Base-by-base conservation (phyloP, 2,329 filamentous ascomycete species). In the Exophiala alcalophila region DNA sequence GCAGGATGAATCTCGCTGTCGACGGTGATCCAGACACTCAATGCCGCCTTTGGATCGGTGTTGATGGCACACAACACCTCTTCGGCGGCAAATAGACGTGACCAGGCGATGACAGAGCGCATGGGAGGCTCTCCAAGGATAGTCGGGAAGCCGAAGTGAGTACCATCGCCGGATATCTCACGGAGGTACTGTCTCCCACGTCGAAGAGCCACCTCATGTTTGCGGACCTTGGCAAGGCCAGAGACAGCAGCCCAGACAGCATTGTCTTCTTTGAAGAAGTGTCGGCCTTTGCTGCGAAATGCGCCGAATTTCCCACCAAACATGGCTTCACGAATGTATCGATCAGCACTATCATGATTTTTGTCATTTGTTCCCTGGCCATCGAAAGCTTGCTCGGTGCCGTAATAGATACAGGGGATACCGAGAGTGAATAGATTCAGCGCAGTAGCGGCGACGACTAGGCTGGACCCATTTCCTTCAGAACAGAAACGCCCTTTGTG, bases 391-490 rank as follows among this genome's bases (percentile, higher is more conserved):
- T 44, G 40, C 14, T 48, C 45, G 8, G 45, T 44, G 2, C 45
- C 40, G 34, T 48, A 48, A 18, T 48, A 48, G 12, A 48, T 40
- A 21, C 45, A 48, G 4, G 45, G 40, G 14, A 44, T 40, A 12
- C 40, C 40, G 15, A 48, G 33, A 3, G 40, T 48, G 28, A 30
- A 40, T 10, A 48, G 25, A 25, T 48, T 43, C 24, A 48, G 39
- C 12, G 39, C 33, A 6, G 44, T 10, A 5, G 40, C 45, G 4
- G 40, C 40, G 8, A 27, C 15, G 24, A 48, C 28, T 11, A 44
- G 34, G 8, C 40, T 15, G 28, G 14, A 4, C 8, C 38, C 40
- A 16, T 28, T 23, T 14, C 27, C 39, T 16, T 40, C 44, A 10
- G 33, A 35, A 19, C 38, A 47, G 30, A 44, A 48, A 8, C 45